Evolutionary conservation across 2,329 filamentous ascomycete species (phyloP).

Genomic region (Chalara sp.): DNA sequence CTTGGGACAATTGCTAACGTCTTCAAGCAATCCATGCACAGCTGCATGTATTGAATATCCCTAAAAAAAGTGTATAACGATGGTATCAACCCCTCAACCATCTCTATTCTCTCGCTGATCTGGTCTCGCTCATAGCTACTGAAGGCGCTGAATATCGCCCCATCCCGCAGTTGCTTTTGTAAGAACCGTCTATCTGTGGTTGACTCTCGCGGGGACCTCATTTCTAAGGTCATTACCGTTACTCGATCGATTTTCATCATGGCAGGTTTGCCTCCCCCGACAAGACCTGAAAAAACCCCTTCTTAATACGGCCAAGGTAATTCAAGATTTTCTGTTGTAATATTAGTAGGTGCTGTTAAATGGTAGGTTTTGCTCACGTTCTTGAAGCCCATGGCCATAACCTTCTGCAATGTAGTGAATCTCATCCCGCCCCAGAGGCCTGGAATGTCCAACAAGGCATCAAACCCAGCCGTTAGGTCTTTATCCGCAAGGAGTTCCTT

Average conservation of each 20-base stretch:
- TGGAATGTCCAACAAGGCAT: constrained; percentile 7
- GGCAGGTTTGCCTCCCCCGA: constrained; percentile 2
- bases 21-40: constrained; percentile 7
- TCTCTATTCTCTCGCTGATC: constrained; percentile 8
- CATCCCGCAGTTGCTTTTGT: constrained; percentile 1
- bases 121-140: constrained; percentile 7
- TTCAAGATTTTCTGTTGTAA: not conserved
- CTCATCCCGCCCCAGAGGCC: constrained; percentile 6
- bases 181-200: constrained; percentile 10
- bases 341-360: not conserved
- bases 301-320: not conserved
- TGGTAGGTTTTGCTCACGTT: not conserved
- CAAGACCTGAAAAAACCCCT: constrained; percentile 3
- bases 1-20: no score
- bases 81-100: constrained; percentile 9
- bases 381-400: not conserved
- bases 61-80: constrained; percentile 13
- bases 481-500: constrained; percentile 2
- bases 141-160: not conserved
- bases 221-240: constrained; percentile 11
- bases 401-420: constrained; percentile 2
- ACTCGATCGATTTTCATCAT: constrained; percentile 9
- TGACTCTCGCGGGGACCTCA: constrained; percentile 9
- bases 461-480: constrained; percentile 5
- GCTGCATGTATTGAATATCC: constrained; percentile 10